Percentiles rank a stretch among this genome's conserved stretches.
phyloP scores from a whole-genome alignment of 2,329 filamentous ascomycete genomes.

The Stachybotrys elegans region DNA sequence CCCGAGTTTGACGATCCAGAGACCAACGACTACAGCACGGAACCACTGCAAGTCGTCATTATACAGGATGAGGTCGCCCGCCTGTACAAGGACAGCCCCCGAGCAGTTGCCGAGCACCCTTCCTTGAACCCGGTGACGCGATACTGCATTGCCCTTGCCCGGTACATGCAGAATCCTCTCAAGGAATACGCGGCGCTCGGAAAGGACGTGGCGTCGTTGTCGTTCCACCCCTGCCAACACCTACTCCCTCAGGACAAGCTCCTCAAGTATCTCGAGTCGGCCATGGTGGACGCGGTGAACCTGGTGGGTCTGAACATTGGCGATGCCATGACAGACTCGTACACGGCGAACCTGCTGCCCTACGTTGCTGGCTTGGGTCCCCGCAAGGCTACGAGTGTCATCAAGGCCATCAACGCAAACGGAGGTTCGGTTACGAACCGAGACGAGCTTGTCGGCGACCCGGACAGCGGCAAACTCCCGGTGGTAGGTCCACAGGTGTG shows the following conservation, averaged over 20 bases:
- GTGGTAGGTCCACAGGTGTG: conserved; percentile 88
- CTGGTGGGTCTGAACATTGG: conserved; percentile 94
- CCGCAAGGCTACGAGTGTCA: conserved; percentile 73
- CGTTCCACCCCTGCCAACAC: conserved; percentile 86
- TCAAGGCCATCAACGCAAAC: conserved; percentile 82
- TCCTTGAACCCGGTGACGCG: conserved; percentile 71
- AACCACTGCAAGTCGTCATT: conserved; percentile 80
- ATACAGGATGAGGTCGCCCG: conserved; percentile 98
- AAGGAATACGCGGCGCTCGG: conserved; percentile 94
- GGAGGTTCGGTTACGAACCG: conserved; percentile 80
- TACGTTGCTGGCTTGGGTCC: conserved; percentile 90
- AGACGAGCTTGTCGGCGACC: conserved; percentile 83
- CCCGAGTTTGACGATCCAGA: conserved; percentile 78
- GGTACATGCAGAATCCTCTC: conserved; percentile 91
- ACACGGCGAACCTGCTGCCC: conserved; percentile 81
- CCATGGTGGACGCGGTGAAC: conserved; percentile 98
- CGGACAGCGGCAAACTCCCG: conserved; percentile 69
- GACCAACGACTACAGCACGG: conserved; percentile 68
- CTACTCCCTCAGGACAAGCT: conserved; percentile 85
- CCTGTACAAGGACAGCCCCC: conserved; percentile 85
- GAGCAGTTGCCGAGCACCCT: conserved; percentile 76
- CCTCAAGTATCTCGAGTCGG: conserved; percentile 81
- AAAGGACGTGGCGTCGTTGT: conserved; percentile 78
- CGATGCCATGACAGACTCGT: conserved; percentile 75
- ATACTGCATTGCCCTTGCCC: conserved; percentile 85